Percentiles rank a stretch among this genome's conserved stretches.
Evolutionary conservation across 2,329 filamentous ascomycete species (phyloP).

Genomic region (Colletotrichum sp.): DNA sequence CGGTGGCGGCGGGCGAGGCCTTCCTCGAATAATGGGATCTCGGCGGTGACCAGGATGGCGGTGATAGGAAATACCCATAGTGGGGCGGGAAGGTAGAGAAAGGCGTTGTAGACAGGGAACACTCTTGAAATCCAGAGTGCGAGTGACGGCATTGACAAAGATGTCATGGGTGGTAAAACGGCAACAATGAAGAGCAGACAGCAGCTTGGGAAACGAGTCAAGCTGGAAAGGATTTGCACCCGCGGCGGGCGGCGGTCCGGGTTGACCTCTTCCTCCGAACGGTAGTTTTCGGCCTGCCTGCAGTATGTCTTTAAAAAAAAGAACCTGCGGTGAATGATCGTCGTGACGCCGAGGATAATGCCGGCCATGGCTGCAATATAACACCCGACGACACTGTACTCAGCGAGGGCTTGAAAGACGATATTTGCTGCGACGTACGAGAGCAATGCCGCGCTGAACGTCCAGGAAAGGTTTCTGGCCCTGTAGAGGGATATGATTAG

Average conservation of each 20-base stretch:
- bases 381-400: neutral
- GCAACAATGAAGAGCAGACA: neutral
- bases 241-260: neutral
- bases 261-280: neutral
- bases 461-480: neutral
- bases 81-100: neutral
- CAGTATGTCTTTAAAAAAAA: neutral
- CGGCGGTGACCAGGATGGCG: too few relatives aligned
- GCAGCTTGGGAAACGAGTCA: neutral
- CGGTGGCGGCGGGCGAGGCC: too few relatives aligned
- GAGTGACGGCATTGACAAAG: neutral
- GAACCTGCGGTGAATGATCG: too few relatives aligned
- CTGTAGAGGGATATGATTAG: neutral
- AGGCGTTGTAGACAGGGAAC: neutral
- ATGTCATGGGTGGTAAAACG: neutral
- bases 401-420: neutral
- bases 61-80: neutral
- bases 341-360: neutral
- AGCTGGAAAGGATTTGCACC: neutral
- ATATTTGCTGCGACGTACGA: neutral
- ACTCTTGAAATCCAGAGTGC: neutral
- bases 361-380: neutral
- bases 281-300: neutral
- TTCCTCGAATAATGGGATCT: too few relatives aligned
- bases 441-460: neutral